These are phyloP conservation scores for Piloderma croceum DNA, from an alignment of 768 basidiomycete genomes.

Conservation along the genomic window DNA sequence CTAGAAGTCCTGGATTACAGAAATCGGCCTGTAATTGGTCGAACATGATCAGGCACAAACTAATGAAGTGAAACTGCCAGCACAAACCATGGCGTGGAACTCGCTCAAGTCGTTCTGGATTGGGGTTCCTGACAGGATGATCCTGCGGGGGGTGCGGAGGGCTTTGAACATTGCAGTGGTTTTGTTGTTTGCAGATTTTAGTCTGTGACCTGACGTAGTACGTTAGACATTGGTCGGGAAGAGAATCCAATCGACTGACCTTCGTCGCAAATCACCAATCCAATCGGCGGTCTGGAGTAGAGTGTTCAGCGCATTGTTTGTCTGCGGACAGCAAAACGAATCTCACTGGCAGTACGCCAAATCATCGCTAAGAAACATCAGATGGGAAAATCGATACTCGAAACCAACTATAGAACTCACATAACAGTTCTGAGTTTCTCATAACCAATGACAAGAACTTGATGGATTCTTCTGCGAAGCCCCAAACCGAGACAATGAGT, in stretches of 20 bases:
- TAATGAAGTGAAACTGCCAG: no score
- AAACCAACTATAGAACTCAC: no score
- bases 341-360: slow-evolving; percentile 61
- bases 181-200: slow-evolving; percentile 90
- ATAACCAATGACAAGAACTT: slow-evolving; percentile 92
- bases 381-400: slow-evolving; percentile 2
- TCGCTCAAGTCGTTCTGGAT: slow-evolving; percentile 95
- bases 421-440: slow-evolving; percentile 81
- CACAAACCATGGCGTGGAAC: slow-evolving; percentile 89
- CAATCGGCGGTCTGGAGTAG: slow-evolving; percentile 72
- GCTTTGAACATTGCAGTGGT: slow-evolving; percentile 82
- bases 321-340: not conserved
- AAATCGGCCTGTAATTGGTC: slow-evolving; percentile 65
- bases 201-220: slow-evolving; percentile 61
- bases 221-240: slow-evolving; percentile 1
- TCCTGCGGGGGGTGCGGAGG: slow-evolving; percentile 65
- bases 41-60: not conserved
- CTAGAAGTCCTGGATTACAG: slow-evolving; percentile 88
- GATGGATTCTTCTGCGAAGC: slow-evolving; percentile 55
- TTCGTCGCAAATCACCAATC: slow-evolving; percentile 93
- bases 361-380: slow-evolving; percentile 37
- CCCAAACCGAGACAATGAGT: slow-evolving; percentile 1
- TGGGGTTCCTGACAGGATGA: slow-evolving; percentile 94
- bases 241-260: slow-evolving; percentile 39
- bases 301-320: not conserved